phyloP scores from a whole-genome alignment of 257 asterid species.

The Cruciata laevipes region DNA sequence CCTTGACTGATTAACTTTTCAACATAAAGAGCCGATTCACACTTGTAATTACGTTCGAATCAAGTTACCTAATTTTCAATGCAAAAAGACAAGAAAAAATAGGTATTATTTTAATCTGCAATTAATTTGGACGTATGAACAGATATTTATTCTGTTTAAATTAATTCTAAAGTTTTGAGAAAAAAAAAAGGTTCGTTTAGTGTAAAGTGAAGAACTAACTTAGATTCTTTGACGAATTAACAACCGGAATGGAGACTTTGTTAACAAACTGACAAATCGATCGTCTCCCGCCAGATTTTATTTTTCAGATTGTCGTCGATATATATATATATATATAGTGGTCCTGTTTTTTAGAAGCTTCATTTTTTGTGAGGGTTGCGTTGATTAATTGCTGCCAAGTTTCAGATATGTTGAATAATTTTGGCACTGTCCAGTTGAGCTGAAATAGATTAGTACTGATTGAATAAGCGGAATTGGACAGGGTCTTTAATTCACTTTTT shows the following conservation, averaged over 20 bases:
- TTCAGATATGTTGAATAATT: no score
- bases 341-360: background rate
- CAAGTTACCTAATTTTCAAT: background rate
- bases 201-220: background rate
- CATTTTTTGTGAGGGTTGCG: background rate
- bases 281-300: background rate
- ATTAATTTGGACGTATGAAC: background rate
- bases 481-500: no score
- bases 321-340: background rate
- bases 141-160: background rate
- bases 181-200: background rate
- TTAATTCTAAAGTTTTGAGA: background rate
- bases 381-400: background rate
- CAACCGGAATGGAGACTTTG: background rate
- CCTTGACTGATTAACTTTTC: background rate
- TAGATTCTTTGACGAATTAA: constrained; percentile 2
- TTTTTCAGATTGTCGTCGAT: background rate
- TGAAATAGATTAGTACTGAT: no score
- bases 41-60: background rate
- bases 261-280: background rate
- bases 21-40: background rate
- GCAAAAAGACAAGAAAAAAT: background rate
- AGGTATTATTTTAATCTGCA: no score
- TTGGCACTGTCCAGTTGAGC: no score
- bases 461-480: no score